phyloP scores from a whole-genome alignment of 1,284 basidiomycete species.

The Leccinum huronense region DNA sequence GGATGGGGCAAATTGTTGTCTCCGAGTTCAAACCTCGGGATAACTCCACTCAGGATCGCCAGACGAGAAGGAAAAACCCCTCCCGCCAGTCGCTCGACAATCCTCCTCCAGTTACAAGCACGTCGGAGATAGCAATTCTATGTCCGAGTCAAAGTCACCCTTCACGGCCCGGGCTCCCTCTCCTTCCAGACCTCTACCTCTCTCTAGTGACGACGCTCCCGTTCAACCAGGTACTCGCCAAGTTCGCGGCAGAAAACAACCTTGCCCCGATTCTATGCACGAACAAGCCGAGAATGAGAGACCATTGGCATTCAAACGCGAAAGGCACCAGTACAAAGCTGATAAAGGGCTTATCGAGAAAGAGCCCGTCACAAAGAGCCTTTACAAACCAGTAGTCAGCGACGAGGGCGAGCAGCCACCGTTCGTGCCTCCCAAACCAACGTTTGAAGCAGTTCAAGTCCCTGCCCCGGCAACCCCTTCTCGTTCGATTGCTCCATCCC shows the following conservation, averaged over 20 bases:
- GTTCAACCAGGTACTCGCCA: conserved; percentile 42
- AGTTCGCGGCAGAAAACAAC: conserved; percentile 72
- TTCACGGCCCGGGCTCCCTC: conserved; percentile 71
- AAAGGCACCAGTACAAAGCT: conserved; percentile 72
- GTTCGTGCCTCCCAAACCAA: conserved; percentile 30
- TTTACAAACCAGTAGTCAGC: conserved; percentile 54
- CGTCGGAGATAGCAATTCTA: conserved; percentile 65
- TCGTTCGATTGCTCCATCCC: conserved; percentile 52
- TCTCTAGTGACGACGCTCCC: conserved; percentile 14
- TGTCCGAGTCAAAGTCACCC: conserved; percentile 82
- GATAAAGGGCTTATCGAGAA: conserved; percentile 73
- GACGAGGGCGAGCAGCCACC: conserved; percentile 28
- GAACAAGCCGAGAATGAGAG: conserved; percentile 69
- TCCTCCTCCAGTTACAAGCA: conserved; percentile 82
- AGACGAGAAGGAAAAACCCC: conserved; percentile 56
- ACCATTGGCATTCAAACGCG: conserved; percentile 68
- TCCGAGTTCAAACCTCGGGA: conserved; percentile 41
- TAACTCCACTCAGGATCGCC: conserved; percentile 67
- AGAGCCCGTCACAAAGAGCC: conserved; percentile 82
- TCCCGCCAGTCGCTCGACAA: conserved; percentile 60
- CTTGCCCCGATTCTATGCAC: conserved; percentile 63
- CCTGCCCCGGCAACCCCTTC: conserved; percentile 22
- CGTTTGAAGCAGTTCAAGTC: conserved; percentile 1
- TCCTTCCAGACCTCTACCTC: conserved; percentile 42
- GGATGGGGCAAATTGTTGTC: conserved; percentile 48